Evolutionary conservation across 257 asterid species (phyloP).

Genomic region (Eucommia ulmoides): DNA sequence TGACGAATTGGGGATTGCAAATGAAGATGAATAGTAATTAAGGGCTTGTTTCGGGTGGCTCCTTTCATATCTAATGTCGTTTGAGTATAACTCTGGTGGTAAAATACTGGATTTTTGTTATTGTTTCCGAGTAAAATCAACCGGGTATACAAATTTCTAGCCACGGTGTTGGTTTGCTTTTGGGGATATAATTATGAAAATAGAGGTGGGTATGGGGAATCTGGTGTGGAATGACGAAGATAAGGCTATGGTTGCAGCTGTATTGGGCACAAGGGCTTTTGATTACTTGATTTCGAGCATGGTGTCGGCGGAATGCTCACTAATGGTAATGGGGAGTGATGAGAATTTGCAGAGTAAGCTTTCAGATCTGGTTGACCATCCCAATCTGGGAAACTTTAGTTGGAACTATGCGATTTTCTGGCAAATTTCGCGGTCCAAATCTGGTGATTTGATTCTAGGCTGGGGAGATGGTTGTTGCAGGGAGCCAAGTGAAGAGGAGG

Average conservation of each 20-base stretch:
- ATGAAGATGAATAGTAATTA: conserved; percentile 8
- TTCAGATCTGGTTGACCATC: conserved; percentile 83
- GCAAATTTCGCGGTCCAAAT: conserved; percentile 84
- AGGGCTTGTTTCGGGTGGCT: conserved; percentile 7
- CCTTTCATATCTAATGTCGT: conserved; percentile 1
- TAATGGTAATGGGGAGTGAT: conserved; percentile 66
- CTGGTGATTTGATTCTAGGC: conserved; percentile 76
- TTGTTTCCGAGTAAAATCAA: conserved; percentile 2
- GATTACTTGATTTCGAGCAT: conserved; percentile 70
- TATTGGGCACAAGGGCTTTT: conserved; percentile 77
- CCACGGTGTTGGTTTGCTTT: conserved; percentile 9
- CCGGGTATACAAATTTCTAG: conserved; percentile 7
- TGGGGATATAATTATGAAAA: conserved; percentile 10
- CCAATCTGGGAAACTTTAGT: conserved; percentile 40
- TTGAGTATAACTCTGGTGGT: conserved; percentile 17
- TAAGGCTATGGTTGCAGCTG: conserved; percentile 60
- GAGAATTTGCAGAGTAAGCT: conserved; percentile 84
- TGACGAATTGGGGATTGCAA: conserved; percentile 6
- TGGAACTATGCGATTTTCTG: conserved; percentile 97
- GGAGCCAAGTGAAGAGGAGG: conserved; percentile 66
- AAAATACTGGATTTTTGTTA: conserved; percentile 6
- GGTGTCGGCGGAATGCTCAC: conserved; percentile 62
- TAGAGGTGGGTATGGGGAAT: conserved; percentile 44
- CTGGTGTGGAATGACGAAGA: conserved; percentile 68
- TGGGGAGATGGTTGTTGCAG: conserved; percentile 99